Percentiles rank a stretch among this genome's conserved stretches.
Conservation (phyloP, 148 eudicot genomes). For the Spergularia marina region DNA sequence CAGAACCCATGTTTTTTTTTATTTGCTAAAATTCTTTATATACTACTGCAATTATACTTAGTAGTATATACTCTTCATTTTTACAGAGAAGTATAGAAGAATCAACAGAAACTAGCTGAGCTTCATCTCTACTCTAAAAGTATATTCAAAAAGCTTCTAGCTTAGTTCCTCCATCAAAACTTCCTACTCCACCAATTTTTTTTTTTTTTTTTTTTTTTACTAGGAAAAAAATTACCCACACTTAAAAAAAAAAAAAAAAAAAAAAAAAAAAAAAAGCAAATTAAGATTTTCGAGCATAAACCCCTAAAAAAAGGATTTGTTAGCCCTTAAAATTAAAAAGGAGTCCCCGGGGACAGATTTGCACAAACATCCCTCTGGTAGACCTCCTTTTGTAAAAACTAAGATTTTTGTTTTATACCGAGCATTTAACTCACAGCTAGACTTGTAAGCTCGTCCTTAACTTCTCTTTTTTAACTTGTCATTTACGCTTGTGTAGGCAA, state of each 20-base stretch:
- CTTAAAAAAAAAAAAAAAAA: neutral
- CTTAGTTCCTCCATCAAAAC: slow-evolving; percentile 36
- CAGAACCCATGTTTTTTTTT: neutral
- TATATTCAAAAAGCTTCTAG: slow-evolving; percentile 55
- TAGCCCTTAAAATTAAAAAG: slow-evolving; percentile 1
- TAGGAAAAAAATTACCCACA: neutral
- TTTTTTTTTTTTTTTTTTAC: neutral
- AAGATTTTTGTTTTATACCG: too few relatives aligned
- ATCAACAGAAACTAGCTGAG: slow-evolving; percentile 79
- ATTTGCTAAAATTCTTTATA: neutral
- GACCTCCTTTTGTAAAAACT: slow-evolving; percentile 28
- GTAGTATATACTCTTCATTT: slow-evolving; percentile 13
- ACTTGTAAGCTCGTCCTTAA: neutral
- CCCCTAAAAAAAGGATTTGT: slow-evolving; percentile 18
- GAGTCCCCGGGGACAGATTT: slow-evolving; percentile 69
- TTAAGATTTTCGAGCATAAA: neutral
- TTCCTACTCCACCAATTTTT: slow-evolving; percentile 5
- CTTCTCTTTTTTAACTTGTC: too few relatives aligned
- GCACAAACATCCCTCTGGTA: slow-evolving; percentile 62
- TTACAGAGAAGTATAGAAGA: slow-evolving; percentile 30
- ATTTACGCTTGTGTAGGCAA: slow-evolving; percentile 47
- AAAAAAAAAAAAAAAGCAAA: neutral
- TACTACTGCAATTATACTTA: neutral
- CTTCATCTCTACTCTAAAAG: slow-evolving; percentile 40
- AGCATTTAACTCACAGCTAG: too few relatives aligned